Percentiles rank a stretch among this genome's conserved stretches.
Evolutionary conservation across 768 basidiomycete genomes (phyloP).

Genomic region (Phlebiopsis gigantea): DNA sequence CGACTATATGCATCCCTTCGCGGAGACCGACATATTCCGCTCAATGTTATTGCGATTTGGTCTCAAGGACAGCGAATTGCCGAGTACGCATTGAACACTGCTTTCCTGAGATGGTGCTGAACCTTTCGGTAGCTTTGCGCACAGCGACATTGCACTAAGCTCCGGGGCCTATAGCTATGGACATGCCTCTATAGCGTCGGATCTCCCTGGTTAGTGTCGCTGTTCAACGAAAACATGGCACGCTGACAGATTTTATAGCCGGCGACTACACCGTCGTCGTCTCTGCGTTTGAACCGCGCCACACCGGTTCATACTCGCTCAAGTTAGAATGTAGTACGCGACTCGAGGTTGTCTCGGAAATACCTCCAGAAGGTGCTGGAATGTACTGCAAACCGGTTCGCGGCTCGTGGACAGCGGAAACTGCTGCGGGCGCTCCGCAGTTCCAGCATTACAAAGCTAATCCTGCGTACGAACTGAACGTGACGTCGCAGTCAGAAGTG

Average conservation of each 20-base stretch:
- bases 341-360: conserved; percentile 50
- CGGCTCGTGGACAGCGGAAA: conserved; percentile 57
- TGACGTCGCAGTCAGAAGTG: conserved; percentile 48
- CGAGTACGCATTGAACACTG: conserved; percentile 49
- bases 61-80: conserved; percentile 67
- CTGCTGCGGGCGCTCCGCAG: conserved; percentile 67
- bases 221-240: too few species aligned
- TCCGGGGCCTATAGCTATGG: conserved; percentile 85
- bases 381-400: conserved; percentile 70
- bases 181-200: conserved; percentile 47
- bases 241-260: conserved; percentile 39
- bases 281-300: conserved; percentile 74
- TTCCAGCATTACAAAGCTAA: conserved; percentile 61
- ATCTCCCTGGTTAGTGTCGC: conserved; percentile 44
- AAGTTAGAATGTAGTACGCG: conserved; percentile 55
- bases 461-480: conserved; percentile 59
- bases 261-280: conserved; percentile 82
- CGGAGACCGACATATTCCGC: conserved; percentile 58
- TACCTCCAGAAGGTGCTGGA: conserved; percentile 86
- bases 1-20: conserved; percentile 42
- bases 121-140: conserved; percentile 36
- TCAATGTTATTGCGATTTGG: conserved; percentile 74
- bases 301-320: conserved; percentile 62
- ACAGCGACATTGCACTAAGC: conserved; percentile 65
- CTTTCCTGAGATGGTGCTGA: not conserved